Evolutionary conservation across 1,139 yeast genomes (phyloP).

Genomic region (Sugiyamaella novakii): DNA sequence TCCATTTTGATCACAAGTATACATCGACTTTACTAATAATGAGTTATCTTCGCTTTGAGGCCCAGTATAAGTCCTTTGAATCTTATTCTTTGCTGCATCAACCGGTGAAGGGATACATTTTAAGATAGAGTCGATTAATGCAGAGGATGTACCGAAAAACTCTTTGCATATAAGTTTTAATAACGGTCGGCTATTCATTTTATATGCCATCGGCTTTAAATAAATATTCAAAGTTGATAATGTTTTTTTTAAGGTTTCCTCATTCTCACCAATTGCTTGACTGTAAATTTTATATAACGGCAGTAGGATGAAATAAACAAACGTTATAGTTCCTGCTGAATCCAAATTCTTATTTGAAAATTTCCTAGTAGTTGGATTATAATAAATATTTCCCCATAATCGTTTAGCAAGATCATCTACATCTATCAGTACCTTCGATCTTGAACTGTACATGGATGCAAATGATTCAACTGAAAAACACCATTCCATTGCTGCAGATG

Average conservation of each 20-base stretch:
- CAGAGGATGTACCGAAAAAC: constrained; percentile 57
- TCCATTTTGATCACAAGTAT: constrained; percentile 44
- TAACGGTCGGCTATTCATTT: constrained; percentile 59
- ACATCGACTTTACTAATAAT: constrained; percentile 29
- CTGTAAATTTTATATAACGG: constrained; percentile 81
- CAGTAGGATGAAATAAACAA: constrained; percentile 67
- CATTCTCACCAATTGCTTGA: constrained; percentile 58
- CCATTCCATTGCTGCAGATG: constrained; percentile 64
- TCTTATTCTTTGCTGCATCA: constrained; percentile 37
- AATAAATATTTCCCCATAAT: constrained; percentile 80
- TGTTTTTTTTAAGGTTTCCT: constrained; percentile 46
- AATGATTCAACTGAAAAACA: constrained; percentile 70
- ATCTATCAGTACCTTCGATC: constrained; percentile 42
- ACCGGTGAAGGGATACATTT: constrained; percentile 48
- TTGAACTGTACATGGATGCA: constrained; percentile 53
- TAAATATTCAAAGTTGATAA: constrained; percentile 47
- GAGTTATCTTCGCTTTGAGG: constrained; percentile 30
- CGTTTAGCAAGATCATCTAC: constrained; percentile 51
- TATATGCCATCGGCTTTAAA: constrained; percentile 37
- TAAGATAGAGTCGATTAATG: constrained; percentile 57
- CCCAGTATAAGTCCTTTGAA: constrained; percentile 36
- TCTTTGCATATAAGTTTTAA: constrained; percentile 55
- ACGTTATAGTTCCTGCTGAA: constrained; percentile 51
- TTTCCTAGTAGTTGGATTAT: constrained; percentile 47
- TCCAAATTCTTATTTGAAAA: constrained; percentile 48